phyloP scores from a whole-genome alignment of 2,329 filamentous ascomycete species.

The Aspergillus sp. region DNA sequence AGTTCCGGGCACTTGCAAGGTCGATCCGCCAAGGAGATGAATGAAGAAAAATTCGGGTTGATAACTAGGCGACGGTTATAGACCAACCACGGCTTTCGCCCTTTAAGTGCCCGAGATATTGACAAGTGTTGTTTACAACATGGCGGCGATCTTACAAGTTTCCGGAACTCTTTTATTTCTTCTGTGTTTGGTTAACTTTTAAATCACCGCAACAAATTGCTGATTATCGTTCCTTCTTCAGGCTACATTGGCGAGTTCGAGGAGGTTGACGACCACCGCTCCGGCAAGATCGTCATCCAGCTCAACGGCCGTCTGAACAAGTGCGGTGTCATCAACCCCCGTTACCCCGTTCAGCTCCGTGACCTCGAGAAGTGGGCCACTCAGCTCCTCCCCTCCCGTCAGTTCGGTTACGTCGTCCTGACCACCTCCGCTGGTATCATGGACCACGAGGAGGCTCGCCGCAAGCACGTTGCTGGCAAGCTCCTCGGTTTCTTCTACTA shows the following conservation, averaged over 20 bases:
- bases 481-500: constrained; percentile 99
- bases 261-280: constrained; percentile 98
- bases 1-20: constrained; percentile 1
- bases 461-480: constrained; percentile 99
- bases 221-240: constrained; percentile 56
- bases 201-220: constrained; percentile 81
- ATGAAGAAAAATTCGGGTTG: constrained; percentile 72
- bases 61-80: constrained; percentile 99
- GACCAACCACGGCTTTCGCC: constrained; percentile 83
- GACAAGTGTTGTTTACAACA: constrained; percentile 49
- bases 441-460: constrained; percentile 99
- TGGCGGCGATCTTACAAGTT: constrained; percentile 96
- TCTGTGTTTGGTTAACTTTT: constrained; percentile 83
- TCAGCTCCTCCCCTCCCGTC: constrained; percentile 98
- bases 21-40: background rate
- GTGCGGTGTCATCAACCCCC: constrained; percentile 97
- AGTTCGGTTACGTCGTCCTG: constrained; percentile 99
- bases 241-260: constrained; percentile 99
- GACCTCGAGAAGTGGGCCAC: constrained; percentile 99
- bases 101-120: constrained; percentile 99
- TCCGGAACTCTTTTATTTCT: constrained; percentile 59
- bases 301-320: constrained; percentile 99
- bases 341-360: constrained; percentile 97
- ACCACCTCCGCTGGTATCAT: constrained; percentile 99
- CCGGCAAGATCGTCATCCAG: constrained; percentile 99